phyloP scores from a whole-genome alignment of 495 filamentous ascomycete species.

The Neurospora tetrasperma region DNA sequence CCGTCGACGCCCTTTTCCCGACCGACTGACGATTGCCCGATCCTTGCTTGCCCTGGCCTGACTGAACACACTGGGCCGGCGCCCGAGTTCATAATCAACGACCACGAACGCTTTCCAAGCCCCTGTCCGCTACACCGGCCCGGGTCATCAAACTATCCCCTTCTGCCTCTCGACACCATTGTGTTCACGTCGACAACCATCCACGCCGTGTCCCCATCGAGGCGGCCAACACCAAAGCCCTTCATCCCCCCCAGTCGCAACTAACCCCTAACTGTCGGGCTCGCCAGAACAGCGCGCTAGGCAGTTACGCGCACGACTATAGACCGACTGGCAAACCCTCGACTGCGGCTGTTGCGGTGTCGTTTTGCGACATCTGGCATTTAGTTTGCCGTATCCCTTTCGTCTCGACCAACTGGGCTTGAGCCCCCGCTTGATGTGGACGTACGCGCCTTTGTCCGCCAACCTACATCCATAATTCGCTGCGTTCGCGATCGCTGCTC shows the following conservation, averaged over 20 bases:
- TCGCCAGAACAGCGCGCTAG: neutral
- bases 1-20: neutral
- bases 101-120: neutral
- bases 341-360: neutral
- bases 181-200: neutral
- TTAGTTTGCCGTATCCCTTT: neutral
- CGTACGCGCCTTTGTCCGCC: neutral
- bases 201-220: neutral
- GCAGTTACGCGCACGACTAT: neutral
- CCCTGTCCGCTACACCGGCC: neutral
- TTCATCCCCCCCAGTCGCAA: neutral
- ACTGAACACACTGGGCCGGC: neutral
- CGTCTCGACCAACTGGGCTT: neutral
- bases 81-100: neutral
- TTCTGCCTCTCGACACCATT: neutral
- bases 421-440: neutral
- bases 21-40: neutral
- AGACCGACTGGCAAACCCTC: neutral
- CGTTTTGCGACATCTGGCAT: neutral
- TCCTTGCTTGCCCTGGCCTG: neutral
- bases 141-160: neutral
- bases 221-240: neutral
- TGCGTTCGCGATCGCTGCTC: conserved; percentile 2
- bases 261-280: neutral
- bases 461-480: neutral